A percentile compares a stretch with the other conserved stretches of the same genome.
phyloP scores from a whole-genome alignment of 352 stramenopile genomes.

The Phytophthora kernoviae region DNA sequence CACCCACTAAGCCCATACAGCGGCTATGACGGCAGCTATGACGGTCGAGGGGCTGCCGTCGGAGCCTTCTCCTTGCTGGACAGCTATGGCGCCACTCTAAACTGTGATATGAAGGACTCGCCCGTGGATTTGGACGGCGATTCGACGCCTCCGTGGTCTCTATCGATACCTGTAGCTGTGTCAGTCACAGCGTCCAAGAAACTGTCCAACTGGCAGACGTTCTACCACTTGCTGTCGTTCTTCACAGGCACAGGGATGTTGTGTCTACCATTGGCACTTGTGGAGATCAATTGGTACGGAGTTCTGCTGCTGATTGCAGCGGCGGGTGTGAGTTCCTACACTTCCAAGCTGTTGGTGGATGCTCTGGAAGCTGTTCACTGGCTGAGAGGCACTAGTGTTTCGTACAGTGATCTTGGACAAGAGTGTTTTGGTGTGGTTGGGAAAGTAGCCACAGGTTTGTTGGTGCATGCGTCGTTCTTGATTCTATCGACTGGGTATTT shows the following conservation, averaged over 20 bases:
- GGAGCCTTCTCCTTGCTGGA: constrained; percentile 20
- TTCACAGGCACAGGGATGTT: constrained; percentile 78
- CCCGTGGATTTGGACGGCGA: constrained; percentile 1
- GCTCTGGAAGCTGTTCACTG: constrained; percentile 74
- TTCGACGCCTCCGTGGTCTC: constrained; percentile 12
- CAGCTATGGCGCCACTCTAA: constrained; percentile 24
- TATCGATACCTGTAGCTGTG: constrained; percentile 16
- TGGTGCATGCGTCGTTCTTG: constrained; percentile 66
- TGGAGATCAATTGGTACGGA: constrained; percentile 83
- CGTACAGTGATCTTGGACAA: constrained; percentile 70
- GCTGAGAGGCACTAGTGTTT: constrained; percentile 63
- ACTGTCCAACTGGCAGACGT: constrained; percentile 66
- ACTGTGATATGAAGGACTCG: constrained; percentile 13
- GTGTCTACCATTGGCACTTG: constrained; percentile 70
- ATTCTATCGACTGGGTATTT: constrained; percentile 67
- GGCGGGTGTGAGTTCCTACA: constrained; percentile 59
- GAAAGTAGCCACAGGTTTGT: constrained; percentile 39
- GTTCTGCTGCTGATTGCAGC: constrained; percentile 64
- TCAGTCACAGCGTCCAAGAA: constrained; percentile 17
- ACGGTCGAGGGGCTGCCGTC: constrained; percentile 24
- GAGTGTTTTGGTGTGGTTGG: constrained; percentile 65
- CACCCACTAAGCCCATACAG: constrained; percentile 24
- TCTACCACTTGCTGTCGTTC: constrained; percentile 76
- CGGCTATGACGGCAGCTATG: constrained; percentile 31
- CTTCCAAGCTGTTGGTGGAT: constrained; percentile 68